A percentile compares a stretch with the other conserved stretches of the same genome.
phyloP scores from a whole-genome alignment of 805 yeast genomes.

The Naumovozyma baii region DNA sequence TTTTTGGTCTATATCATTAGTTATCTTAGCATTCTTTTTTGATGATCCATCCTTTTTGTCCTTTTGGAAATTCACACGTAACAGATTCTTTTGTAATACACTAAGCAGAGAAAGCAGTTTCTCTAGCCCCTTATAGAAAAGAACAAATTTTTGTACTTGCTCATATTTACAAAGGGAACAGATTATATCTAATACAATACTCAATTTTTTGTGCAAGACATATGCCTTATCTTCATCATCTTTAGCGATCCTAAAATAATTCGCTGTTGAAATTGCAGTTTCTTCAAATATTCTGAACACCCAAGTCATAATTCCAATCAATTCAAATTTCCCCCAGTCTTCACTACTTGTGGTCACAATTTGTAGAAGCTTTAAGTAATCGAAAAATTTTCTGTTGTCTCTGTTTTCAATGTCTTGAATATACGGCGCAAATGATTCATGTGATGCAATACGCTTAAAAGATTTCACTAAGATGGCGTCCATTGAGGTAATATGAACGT shows the following conservation, averaged over 20 bases:
- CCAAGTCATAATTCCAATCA: conserved; percentile 35
- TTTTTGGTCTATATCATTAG: conserved; percentile 17
- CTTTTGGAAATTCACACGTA: conserved; percentile 23
- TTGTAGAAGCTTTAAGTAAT: conserved; percentile 24
- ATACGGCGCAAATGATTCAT: conserved; percentile 31
- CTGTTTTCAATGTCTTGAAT: conserved; percentile 10
- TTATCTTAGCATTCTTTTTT: conserved; percentile 14
- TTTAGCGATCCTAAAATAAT: conserved; percentile 17
- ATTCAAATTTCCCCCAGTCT: conserved; percentile 31
- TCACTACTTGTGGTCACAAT: conserved; percentile 30
- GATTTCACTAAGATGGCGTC: conserved; percentile 19
- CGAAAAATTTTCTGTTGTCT: conserved; percentile 7
- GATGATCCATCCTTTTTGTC: conserved; percentile 18
- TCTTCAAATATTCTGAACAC: conserved; percentile 26
- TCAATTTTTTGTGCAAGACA: conserved; percentile 23
- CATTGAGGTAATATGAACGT: conserved; percentile 5
- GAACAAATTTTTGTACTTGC: conserved; percentile 30
- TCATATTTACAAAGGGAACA: conserved; percentile 28
- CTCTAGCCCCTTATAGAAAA: conserved; percentile 32
- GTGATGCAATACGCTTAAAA: conserved; percentile 23
- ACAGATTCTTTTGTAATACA: conserved; percentile 28
- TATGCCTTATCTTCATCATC: conserved; percentile 13
- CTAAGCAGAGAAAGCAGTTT: conserved; percentile 26
- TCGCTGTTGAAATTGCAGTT: conserved; percentile 12
- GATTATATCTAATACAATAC: conserved; percentile 28